Base-by-base conservation (phyloP, 208 protist species). In the Leishmania guyanensis region DNA sequence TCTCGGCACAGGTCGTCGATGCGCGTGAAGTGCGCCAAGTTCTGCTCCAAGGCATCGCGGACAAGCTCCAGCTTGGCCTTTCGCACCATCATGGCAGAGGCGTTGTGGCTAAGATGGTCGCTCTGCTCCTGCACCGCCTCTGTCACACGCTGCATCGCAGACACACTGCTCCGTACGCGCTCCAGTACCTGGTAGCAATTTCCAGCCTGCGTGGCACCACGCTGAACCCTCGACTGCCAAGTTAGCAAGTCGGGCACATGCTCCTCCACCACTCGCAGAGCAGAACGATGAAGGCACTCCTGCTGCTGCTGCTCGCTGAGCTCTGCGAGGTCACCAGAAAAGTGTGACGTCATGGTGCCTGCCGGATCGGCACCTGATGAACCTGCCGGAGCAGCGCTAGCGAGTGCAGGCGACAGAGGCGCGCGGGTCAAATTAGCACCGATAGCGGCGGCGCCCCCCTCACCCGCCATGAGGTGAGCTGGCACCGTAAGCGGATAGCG, bases 41-140 rank as follows among this genome's bases (percentile, higher is more conserved):
- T 93, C 58, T 89, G 84, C 75, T 94, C 88, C 65, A 97, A 80
- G 73, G 93, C 86, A 46, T 93, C 90, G 29, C 87, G 91, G 43
- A 97, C 90, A 66, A 87, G 87, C 85, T 96, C 94, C 70, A 96
- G 86, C 71, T 91, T 90, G 14, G 88, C 86, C 78, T 94, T 94
- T 26, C 91, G 91, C 70, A 93, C 84, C 84, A 96, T 90, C 64
- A 96, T 85, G 17, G 86, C 88, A 4, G 92, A 95, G 39, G 94
- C 92, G 80, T 92, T 95, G 76, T 87, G 88, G 76, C 89, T 93
- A 33, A 97, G 85, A 77, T 88, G 66, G 73, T 95, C 88, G 72
- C 91, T 93, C 70, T 97, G 92, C 78, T 92, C 86, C 80, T 96
- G 91, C 60, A 97, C 91, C 48, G 90, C 84, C 60, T 70, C 72